Base-by-base conservation (phyloP, 164 flowering plant genomes). In the Pachysandra terminalis region DNA sequence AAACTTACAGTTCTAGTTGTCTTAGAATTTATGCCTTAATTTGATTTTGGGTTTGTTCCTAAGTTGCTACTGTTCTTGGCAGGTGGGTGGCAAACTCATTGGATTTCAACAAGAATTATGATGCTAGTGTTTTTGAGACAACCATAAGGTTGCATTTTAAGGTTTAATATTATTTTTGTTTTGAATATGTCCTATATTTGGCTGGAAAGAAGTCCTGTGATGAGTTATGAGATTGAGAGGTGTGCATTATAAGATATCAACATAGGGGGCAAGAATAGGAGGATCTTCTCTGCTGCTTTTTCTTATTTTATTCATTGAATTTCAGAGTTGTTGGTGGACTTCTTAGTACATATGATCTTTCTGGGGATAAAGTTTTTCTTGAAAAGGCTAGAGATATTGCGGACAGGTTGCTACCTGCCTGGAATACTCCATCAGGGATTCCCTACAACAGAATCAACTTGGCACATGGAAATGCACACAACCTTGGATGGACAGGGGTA, bases 61-160 rank as follows among this genome's bases (percentile, higher is more conserved):
- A 25, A 64, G 64, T 0, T 63, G 48, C 27, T 71, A 37, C 52
- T 73, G 37, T 72, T 59, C 35, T 25, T 73, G 72, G 73, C 86
- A 93, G 99, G 79, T 93, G 99, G 99, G 89, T 96, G 67, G 97
- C 94, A 69, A 84, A 80, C 63, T 84, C 97, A 35, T 80, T 93
- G 89, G 93, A 96, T 76, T 96, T 96, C 72, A 81, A 91, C 91
- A 90, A 96, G 85, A 72, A 87, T 64, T 87, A 91, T 68, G 99
- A 93, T 4, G 97, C 98, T 65, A 96, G 98, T 68, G 96, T 96
- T 62, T 96, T 96, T 73, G 98, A 96, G 92, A 96, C 98, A 83
- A 93, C 98, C 91, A 93, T 96, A 91, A 96, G 99, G 99, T 96
- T 85, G 81, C 88, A 45, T 82, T 85, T 77, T 77, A 82, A 90